These are phyloP conservation scores for Arctium minus DNA, from an alignment of 129 eudicot species.

Conservation along the genomic window DNA sequence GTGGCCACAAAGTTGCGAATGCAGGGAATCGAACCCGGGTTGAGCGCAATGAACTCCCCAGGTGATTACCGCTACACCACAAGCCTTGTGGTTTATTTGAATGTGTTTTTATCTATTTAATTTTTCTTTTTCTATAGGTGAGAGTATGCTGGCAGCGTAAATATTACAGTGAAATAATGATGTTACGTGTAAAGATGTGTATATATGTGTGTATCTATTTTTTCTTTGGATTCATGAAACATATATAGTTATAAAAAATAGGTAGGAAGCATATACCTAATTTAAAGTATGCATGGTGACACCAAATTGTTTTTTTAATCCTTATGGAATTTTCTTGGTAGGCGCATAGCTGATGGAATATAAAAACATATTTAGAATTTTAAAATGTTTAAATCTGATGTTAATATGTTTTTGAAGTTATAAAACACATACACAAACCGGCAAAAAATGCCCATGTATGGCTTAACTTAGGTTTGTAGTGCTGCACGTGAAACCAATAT, in stretches of 20 bases:
- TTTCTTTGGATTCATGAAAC: neutral
- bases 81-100: too few relatives aligned
- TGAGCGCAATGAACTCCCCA: too few relatives aligned
- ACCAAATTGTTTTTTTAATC: neutral
- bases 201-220: neutral
- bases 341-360: neutral
- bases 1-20: too few relatives aligned
- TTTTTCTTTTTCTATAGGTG: neutral
- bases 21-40: too few relatives aligned
- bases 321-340: slow-evolving; percentile 6
- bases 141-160: neutral
- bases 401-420: neutral
- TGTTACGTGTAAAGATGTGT: neutral
- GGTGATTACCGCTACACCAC: too few relatives aligned
- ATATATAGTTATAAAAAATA: neutral
- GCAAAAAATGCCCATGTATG: neutral
- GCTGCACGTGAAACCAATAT: too few relatives aligned
- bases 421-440: too few relatives aligned
- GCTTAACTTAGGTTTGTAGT: neutral
- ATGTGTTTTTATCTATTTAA: too few relatives aligned
- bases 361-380: neutral
- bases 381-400: neutral
- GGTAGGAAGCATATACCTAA: neutral
- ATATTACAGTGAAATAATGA: neutral
- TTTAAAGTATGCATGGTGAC: neutral